Evolutionary conservation across 2,329 filamentous ascomycete species (phyloP), one percentile per base, ranked within the genome.

Genomic region (Biscogniauxia sp.): DNA sequence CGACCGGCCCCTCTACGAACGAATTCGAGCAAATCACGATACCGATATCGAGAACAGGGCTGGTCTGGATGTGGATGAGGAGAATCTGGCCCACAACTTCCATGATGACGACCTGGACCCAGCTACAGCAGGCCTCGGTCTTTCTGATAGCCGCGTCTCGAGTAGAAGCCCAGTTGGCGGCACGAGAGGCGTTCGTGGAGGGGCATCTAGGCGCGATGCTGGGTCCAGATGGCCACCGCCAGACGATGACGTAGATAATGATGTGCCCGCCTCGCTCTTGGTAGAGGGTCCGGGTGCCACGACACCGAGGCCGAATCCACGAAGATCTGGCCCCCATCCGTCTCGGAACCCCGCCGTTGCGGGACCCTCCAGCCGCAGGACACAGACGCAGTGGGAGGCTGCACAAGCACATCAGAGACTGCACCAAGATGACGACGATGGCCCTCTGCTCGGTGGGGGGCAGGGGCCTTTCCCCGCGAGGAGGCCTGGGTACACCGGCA

Each of bases 201-300:
- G 59, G 54, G 54, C 49, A 25, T 50, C 56, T 51, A 64, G 59
- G 25, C 68, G 62, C 5, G 64, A 68, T 49, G 51, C 64, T 3
- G 64, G 63, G 50, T 52, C 72, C 8, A 67, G 66, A 56, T 76
- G 74, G 74, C 62, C 71, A 19, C 59, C 65, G 23, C 69, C 65
- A 19, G 72, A 78, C 17, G 72, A 71, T 59, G 64, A 72, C 26
- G 65, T 63, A 37, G 82, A 85, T 28, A 86, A 88, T 58, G 86
- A 88, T 67, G 86, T 89, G 0, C 87, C 87, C 0, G 83, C 82
- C 19, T 89, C 87, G 2, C 75, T 89, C 19, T 72, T 89, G 19
- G 82, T 89, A 20, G 87, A 89, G 69, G 77, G 74, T 4, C 80
- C 64, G 54, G 66, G 59, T 51, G 57, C 63, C 20, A 53, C 61